Evolutionary conservation across 2,329 filamentous ascomycete genomes (phyloP), one percentile per base, ranked within the genome.

Genomic region (Cytospora paraplurivora): DNA sequence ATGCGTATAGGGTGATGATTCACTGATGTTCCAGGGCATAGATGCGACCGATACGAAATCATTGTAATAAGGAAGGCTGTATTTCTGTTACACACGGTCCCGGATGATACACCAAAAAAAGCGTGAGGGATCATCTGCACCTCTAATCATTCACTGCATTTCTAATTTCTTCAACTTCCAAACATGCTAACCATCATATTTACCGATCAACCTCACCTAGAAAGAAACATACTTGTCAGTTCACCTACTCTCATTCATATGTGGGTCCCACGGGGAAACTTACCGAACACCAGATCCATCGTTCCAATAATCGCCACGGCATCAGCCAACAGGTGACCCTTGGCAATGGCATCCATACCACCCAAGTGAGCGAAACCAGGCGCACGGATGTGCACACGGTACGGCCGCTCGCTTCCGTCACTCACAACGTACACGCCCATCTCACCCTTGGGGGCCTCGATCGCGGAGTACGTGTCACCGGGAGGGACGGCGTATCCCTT

Each of bases 371-470:
- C 95, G 74, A 99, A 99, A 67, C 95, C 95, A 64, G 95, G 95
- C 44, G 96, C 94, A 72, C 95, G 88, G 72, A 99, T 97, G 82
- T 97, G 96, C 80, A 95, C 97, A 73, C 96, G 86, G 82, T 99
- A 99, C 54, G 95, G 95, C 74, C 95, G 85, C 85, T 99, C 95
- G 75, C 88, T 95, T 68, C 95, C 95, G 75, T 99, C 95, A 75
- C 91, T 96, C 73, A 99, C 95, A 58, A 99, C 81, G 76, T 90
- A 99, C 52, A 99, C 95, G 76, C 90, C 95, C 95, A 99, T 99
- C 82, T 99, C 95, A 72, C 95, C 95, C 89, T 99, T 99, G 66
- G 95, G 95, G n/a, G 96, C 95, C 83, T 99, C 95, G 69, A 99
- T 99, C 67, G 90, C 94, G 54, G 90, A 93, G 84, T 99, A 99